Conservation (phyloP, 352 stramenopile species). For the Phytopythium boreale region DNA sequence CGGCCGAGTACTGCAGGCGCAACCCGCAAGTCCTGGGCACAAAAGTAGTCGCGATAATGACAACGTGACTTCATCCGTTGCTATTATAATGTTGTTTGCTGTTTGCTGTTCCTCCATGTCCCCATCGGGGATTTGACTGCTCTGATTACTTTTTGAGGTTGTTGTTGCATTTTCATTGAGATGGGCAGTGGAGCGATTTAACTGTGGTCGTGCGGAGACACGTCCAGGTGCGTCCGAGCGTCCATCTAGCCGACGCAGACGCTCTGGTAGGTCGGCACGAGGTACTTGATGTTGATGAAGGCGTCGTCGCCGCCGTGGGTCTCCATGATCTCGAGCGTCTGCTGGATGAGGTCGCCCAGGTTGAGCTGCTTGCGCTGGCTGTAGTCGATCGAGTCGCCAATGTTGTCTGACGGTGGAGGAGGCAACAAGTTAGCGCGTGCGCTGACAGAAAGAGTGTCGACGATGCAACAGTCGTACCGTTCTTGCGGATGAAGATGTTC, state of each 20-base stretch:
- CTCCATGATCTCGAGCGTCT: slow-evolving; percentile 97
- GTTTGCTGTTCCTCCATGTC: not conserved
- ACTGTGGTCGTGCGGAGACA: not conserved
- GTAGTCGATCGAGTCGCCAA: slow-evolving; percentile 97
- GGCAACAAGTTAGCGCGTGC: not conserved
- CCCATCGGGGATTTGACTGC: not conserved
- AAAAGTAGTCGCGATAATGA: not conserved
- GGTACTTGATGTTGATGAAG: slow-evolving; percentile 99
- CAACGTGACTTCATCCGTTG: not conserved
- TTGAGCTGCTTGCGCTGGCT: slow-evolving; percentile 94
- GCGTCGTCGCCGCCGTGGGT: slow-evolving; percentile 94
- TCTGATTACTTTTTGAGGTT: not conserved
- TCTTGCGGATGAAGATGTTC: slow-evolving; percentile 97
- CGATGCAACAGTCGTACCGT: slow-evolving; percentile 40
- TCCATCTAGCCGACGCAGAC: slow-evolving; percentile 62
- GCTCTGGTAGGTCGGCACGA: slow-evolving; percentile 96
- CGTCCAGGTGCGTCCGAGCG: not conserved
- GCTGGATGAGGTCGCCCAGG: slow-evolving; percentile 95
- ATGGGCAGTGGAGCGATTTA: not conserved
- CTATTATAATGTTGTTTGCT: not conserved
- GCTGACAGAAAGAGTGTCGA: too few relatives aligned
- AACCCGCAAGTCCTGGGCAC: not conserved
- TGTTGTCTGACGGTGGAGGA: slow-evolving; percentile 72
- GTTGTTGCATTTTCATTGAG: not conserved
- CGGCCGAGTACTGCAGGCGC: not conserved